Base-by-base conservation (phyloP, 2,329 filamentous ascomycete genomes). In the Xylariaceae sp. region DNA sequence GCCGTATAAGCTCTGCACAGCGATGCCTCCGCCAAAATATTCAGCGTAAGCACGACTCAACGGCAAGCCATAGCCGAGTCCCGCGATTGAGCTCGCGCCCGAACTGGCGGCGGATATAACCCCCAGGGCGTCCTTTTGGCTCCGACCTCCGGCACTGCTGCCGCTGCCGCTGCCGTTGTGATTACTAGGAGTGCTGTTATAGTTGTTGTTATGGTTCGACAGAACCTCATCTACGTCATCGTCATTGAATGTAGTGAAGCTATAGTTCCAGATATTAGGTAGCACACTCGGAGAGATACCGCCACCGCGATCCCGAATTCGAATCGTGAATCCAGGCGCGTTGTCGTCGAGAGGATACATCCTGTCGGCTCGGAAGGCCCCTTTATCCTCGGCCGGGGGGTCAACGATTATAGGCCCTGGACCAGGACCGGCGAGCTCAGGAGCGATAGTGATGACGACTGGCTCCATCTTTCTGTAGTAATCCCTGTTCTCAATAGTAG, bases 21-120 rank as follows among this genome's bases (percentile, higher is more conserved):
- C 86, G 55, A 99, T 94, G 2, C 91, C 91, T 0, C 94, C 94
- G 2, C 94, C 94, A 76, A 99, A 99, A 66, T 97, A 99, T 74
- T 99, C 92, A 0, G 94, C 94, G 68, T 99, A 99, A 0, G 94
- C 92, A 58, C 94, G 80, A 51, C 91, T 91, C 27, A 99, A 73
- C 1, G 94, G 94, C 59, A 99, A 70, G 0, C 94, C 94, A 69
- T 99, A 99, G 1, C 94, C 94, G 47, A 99, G 72, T 0, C 94
- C 94, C 0, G 94, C 94, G 56, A 99, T 95, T 44, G 88, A 92
- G 68, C 87, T 91, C 1, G 83, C 80, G 50, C 89, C 88, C 0
- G 81, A 84, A 52, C 84, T 86, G 32, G 84, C 83, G 1, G 81
- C 81, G 1, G 88, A 86, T 47, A 96, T 86, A 3, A 86, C 84